Base-by-base conservation (phyloP, 805 yeast species). In the Candida awuae region DNA sequence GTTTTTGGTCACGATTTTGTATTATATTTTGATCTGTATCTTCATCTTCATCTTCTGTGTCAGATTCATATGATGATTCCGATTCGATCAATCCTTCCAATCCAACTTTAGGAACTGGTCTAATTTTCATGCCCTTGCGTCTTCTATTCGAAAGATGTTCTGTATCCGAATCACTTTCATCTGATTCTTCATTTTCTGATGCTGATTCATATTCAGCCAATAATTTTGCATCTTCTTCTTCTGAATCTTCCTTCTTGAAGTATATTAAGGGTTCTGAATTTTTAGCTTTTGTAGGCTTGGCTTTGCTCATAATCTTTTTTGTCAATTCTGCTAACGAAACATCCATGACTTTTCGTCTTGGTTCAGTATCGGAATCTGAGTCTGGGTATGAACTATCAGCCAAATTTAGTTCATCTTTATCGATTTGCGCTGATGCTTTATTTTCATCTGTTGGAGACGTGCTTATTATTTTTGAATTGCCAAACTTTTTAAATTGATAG, bases 301-400 rank as follows among this genome's bases (percentile, higher is more conserved):
- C 13, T 25, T 35, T 34, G 12, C 46, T 33, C 37, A 45, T 47
- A 10, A 49, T 41, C 9, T 46, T 44, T 27, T 34, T 32, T 5
- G 51, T 47, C 23, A 49, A 28, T 16, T 45, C 45, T n/a, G 41
- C 48, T 6, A 45, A 32, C 2, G 52, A 46, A 7, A 46, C 44
- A 21, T 41, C 34, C 21, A 34, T 35, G 15, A 29, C 23, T 19
- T 36, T 35, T 4, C 12, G 20, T 9, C 22, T 20, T 18, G 32
- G 29, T 22, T 31, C 37, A 19, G 34, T 22, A 4, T 31, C 33
- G 3, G 42, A 29, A 13, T 33, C 34, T 5, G 29, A 16, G 19
- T 29, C 29, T 13, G 29, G 29, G 8, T 21, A 30, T n/a, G 31
- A 34, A 8, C n/a, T 22, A 13, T 34, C 19, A n/a, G 35, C 17